Conservation (phyloP, 176 grass and related monocot species). For the Chloris gayana region DNA sequence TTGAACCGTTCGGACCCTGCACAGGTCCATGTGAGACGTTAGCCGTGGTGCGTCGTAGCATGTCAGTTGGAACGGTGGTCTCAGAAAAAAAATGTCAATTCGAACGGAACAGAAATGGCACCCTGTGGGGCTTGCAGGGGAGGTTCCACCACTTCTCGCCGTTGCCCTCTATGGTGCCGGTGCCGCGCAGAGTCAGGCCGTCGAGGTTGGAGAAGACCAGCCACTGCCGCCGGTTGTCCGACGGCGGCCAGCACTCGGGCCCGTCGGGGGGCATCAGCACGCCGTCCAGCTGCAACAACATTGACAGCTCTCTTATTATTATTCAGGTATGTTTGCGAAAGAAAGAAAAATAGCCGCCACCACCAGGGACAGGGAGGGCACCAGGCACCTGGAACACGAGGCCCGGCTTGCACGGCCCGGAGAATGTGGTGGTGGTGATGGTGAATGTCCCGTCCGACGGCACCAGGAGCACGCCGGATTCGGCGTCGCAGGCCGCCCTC, state of each 20-base stretch:
- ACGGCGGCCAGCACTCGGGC: constrained; percentile 70
- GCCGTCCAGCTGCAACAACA: constrained; percentile 65
- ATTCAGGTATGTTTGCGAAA: no score
- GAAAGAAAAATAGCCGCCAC: no score
- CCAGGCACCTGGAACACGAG: constrained; percentile 89
- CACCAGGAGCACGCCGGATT: constrained; percentile 60
- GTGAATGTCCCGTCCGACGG: constrained; percentile 78
- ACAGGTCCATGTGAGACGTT: neutral
- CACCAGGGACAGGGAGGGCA: no score
- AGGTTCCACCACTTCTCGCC: constrained; percentile 93
- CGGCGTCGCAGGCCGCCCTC: constrained; percentile 64
- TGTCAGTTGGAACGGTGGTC: no score
- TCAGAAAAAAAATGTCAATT: no score
- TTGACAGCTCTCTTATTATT: neutral
- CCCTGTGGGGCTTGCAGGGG: constrained; percentile 94
- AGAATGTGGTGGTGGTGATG: constrained; percentile 77
- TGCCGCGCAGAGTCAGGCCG: constrained; percentile 64
- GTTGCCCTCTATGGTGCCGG: constrained; percentile 86
- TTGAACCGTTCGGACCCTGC: constrained; percentile 87
- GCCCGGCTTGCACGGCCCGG: constrained; percentile 76
- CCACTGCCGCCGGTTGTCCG: constrained; percentile 87
- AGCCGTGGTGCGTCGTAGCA: no score
- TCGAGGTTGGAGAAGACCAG: constrained; percentile 73
- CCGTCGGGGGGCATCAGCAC: constrained; percentile 79
- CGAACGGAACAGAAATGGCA: no score